A percentile compares a stretch with the other conserved stretches of the same genome.
Conservation (phyloP, 179 eudicot genomes). For the Drosera spatulata region DNA sequence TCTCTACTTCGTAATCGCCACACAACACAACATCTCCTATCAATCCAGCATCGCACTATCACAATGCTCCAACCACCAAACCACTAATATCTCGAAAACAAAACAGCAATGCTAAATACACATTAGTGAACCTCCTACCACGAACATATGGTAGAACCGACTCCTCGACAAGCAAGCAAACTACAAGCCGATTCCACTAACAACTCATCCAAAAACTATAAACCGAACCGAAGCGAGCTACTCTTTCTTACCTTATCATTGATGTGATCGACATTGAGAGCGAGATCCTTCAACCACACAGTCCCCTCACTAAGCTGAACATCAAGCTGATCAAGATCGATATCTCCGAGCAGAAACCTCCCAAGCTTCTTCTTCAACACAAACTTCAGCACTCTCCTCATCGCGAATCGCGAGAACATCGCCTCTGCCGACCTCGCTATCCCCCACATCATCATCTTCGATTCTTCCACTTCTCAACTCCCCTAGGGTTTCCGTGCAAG, state of each 20-base stretch:
- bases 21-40: no score
- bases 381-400: conserved; percentile 64
- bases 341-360: conserved; percentile 64
- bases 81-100: no score
- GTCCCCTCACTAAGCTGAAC: conserved; percentile 73
- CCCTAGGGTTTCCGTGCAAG: not conserved
- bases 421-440: conserved; percentile 83
- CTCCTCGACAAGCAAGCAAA: no score
- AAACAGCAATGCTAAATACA: no score
- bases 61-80: no score
- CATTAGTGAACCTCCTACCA: no score
- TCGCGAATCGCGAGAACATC: conserved; percentile 62
- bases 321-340: conserved; percentile 88
- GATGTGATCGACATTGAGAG: conserved; percentile 67
- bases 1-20: no score
- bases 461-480: no score
- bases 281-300: conserved; percentile 68
- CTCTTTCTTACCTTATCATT: conserved; percentile 45
- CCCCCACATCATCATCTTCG: conserved; percentile 23
- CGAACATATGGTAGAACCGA: no score
- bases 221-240: not conserved
- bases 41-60: no score
- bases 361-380: conserved; percentile 87
- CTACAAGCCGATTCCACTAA: not conserved
- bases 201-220: not conserved